These are phyloP conservation scores for Yarrowia bubula DNA, from an alignment of 805 yeast species.

Conservation along the genomic window DNA sequence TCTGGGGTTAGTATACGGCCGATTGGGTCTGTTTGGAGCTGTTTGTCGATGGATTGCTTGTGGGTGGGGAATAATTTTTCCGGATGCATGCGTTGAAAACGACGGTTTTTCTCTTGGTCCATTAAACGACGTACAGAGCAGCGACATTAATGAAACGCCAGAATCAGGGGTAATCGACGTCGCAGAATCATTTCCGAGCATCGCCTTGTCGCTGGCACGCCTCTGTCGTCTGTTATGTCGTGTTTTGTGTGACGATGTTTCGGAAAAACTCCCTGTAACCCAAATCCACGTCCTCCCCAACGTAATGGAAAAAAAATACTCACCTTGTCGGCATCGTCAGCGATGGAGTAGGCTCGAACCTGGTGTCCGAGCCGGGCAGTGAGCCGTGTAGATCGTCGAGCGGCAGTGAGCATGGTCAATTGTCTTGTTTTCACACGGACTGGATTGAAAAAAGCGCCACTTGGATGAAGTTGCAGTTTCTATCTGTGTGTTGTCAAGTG, in stretches of 20 bases:
- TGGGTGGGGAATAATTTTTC: conserved; percentile 20
- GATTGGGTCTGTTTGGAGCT: not conserved
- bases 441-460: conserved; percentile 15
- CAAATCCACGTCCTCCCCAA: conserved; percentile 21
- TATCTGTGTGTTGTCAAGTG: conserved; percentile 25
- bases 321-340: conserved; percentile 27
- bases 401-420: conserved; percentile 26
- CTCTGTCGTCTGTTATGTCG: not conserved
- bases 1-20: conserved; percentile 1
- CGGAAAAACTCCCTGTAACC: conserved; percentile 28
- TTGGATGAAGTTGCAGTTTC: conserved; percentile 23
- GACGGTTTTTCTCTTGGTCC: not conserved
- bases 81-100: conserved; percentile 6
- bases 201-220: not conserved
- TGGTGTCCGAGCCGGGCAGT: conserved; percentile 18
- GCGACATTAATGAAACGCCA: not conserved
- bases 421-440: conserved; percentile 19
- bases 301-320: conserved; percentile 21
- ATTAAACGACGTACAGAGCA: not conserved
- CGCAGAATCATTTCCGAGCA: not conserved
- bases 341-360: conserved; percentile 25
- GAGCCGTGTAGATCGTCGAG: conserved; percentile 26
- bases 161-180: not conserved
- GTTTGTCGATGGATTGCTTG: conserved; percentile 13
- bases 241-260: not conserved